Percentiles rank a stretch among this genome's conserved stretches.
Conservation (phyloP, 176 grass and related monocot genomes). For the Eremochloa ophiuroides region DNA sequence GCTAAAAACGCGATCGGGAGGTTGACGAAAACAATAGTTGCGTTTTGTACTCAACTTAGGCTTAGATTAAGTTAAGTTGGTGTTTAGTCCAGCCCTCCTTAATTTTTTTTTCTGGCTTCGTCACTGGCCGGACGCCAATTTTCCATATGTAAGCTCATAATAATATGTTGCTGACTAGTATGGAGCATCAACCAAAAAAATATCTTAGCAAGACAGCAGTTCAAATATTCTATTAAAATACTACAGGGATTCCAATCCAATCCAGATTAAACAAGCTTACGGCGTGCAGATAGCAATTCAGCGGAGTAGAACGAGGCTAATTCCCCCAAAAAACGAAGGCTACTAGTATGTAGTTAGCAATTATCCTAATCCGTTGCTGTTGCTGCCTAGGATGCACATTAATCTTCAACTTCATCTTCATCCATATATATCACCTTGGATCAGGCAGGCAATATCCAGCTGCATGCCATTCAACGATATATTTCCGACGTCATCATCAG, state of each 20-base stretch:
- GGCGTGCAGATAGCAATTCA: neutral
- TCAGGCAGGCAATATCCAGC: neutral
- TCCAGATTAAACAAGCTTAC: neutral
- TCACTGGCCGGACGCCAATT: too few relatives aligned
- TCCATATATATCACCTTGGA: neutral
- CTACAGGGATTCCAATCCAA: neutral
- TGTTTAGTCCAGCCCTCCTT: too few relatives aligned
- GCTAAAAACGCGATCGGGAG: too few relatives aligned
- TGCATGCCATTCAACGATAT: neutral
- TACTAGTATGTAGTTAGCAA: neutral
- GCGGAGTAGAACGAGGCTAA: neutral
- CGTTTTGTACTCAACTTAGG: too few relatives aligned
- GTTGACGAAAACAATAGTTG: too few relatives aligned
- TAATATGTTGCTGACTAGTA: too few relatives aligned
- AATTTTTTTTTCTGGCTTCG: too few relatives aligned
- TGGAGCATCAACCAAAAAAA: too few relatives aligned
- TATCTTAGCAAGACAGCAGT: too few relatives aligned
- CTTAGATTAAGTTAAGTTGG: too few relatives aligned
- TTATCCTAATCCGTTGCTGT: neutral
- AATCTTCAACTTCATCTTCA: neutral
- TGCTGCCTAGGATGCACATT: neutral
- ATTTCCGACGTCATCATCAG: neutral
- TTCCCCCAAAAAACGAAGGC: neutral
- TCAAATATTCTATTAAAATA: too few relatives aligned
- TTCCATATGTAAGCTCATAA: too few relatives aligned